phyloP scores from a whole-genome alignment of 768 basidiomycete species.

The Favolaschia claudopus region DNA sequence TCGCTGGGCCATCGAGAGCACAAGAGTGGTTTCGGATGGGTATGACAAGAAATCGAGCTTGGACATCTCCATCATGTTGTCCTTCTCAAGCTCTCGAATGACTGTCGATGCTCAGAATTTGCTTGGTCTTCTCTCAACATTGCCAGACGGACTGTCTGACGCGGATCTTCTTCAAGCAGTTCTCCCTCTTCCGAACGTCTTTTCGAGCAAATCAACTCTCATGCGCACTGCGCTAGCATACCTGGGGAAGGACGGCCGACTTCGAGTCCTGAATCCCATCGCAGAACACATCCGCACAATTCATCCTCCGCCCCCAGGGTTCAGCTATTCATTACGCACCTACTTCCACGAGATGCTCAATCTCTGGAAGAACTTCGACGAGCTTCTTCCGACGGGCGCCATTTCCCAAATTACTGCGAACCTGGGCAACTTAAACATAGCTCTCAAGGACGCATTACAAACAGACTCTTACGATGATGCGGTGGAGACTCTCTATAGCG shows the following conservation, averaged over 20 bases:
- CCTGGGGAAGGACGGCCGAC: background rate
- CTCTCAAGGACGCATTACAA: background rate
- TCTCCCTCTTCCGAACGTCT: background rate
- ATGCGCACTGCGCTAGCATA: conserved; percentile 5
- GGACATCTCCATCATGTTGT: conserved; percentile 14
- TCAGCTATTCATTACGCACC: background rate
- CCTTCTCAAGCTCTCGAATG: conserved; percentile 13
- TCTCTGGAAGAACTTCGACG: conserved; percentile 4
- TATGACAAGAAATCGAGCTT: conserved; percentile 14
- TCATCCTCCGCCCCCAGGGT: background rate
- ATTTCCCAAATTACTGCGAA: background rate
- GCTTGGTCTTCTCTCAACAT: conserved; percentile 3
- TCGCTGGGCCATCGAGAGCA: background rate
- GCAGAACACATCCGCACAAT: background rate
- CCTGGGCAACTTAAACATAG: background rate
- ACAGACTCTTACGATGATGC: background rate
- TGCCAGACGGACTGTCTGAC: conserved; percentile 6
- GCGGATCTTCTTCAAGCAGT: background rate
- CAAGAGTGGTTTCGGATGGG: conserved; percentile 4
- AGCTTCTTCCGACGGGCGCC: background rate
- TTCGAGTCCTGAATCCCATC: conserved; percentile 4
- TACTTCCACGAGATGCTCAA: conserved; percentile 6
- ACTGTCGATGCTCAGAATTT: conserved; percentile 2
- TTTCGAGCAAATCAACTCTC: background rate
- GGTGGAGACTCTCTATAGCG: background rate